phyloP scores from a whole-genome alignment of 2,329 filamentous ascomycete genomes.

The Fusarium stilboides region DNA sequence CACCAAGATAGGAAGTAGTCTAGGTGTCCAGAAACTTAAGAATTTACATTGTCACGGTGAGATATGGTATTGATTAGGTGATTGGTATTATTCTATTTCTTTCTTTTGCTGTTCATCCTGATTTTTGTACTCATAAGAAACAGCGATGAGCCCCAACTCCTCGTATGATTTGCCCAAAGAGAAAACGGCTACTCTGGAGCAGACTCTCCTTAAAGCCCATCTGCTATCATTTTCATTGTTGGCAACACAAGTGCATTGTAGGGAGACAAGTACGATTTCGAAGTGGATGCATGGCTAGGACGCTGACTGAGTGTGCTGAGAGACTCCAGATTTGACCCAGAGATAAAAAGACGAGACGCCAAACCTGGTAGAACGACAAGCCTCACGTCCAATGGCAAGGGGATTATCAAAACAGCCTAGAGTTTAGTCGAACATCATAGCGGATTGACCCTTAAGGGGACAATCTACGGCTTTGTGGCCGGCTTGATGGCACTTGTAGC shows the following conservation, averaged over 20 bases:
- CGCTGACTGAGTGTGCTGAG: neutral
- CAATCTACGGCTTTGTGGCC: conserved; percentile 74
- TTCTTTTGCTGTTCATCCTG: neutral
- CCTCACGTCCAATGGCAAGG: neutral
- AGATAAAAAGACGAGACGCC: neutral
- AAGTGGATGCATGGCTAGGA: neutral
- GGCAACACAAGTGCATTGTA: neutral
- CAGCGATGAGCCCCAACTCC: neutral
- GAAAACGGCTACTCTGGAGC: neutral
- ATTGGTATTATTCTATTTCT: neutral
- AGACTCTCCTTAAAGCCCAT: neutral
- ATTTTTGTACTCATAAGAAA: neutral
- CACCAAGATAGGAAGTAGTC: too few relatives aligned
- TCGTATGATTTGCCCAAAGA: neutral
- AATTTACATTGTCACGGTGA: neutral
- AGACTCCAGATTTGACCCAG: neutral
- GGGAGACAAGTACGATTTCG: neutral
- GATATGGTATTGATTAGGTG: neutral
- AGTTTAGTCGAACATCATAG: conserved; percentile 5
- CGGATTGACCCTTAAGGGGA: conserved; percentile 53
- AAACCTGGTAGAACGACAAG: conserved; percentile 5
- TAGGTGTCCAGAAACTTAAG: neutral
- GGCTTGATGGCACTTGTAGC: conserved; percentile 73
- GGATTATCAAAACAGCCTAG: neutral
- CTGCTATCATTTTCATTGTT: too few relatives aligned